Evolutionary conservation across 2,329 filamentous ascomycete genomes (phyloP).

Genomic region (Pseudopithomyces maydicus): DNA sequence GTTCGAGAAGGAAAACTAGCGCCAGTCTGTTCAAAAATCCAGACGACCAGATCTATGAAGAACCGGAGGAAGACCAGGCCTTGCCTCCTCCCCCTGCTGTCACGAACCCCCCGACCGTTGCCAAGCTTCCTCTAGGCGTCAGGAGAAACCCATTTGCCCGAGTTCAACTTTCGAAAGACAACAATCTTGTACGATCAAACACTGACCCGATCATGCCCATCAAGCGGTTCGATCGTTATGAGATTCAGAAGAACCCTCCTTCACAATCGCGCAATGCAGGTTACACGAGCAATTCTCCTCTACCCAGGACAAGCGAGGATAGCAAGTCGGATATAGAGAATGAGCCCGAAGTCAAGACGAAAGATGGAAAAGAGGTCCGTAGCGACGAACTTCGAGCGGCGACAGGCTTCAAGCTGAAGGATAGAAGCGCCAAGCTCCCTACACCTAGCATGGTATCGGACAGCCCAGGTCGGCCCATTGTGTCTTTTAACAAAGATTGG

Average conservation of each 20-base stretch:
- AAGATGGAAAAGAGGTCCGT: slow-evolving; percentile 82
- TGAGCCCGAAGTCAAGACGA: slow-evolving; percentile 57
- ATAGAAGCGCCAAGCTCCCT: slow-evolving; percentile 84
- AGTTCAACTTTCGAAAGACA: slow-evolving; percentile 60
- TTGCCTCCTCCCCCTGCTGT: slow-evolving; percentile 30
- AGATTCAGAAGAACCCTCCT: slow-evolving; percentile 85
- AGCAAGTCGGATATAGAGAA: slow-evolving; percentile 36
- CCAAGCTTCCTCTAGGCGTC: slow-evolving; percentile 53
- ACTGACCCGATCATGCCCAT: slow-evolving; percentile 53
- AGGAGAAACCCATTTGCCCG: slow-evolving; percentile 71
- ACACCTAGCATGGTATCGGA: slow-evolving; percentile 91
- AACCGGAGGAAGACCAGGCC: slow-evolving; percentile 64
- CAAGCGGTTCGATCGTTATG: slow-evolving; percentile 57
- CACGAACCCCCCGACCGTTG: slow-evolving; percentile 35
- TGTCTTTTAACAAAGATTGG: slow-evolving; percentile 92
- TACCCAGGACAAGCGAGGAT: slow-evolving; percentile 38
- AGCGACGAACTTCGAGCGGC: slow-evolving; percentile 87
- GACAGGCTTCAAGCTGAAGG: slow-evolving; percentile 85
- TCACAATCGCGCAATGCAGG: slow-evolving; percentile 80
- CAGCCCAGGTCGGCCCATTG: slow-evolving; percentile 87
- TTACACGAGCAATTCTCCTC: slow-evolving; percentile 71
- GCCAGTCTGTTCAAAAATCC: slow-evolving; percentile 71
- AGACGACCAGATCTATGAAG: slow-evolving; percentile 86
- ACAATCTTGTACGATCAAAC: slow-evolving; percentile 49
- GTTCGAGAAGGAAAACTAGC: slow-evolving; percentile 71